A percentile compares a stretch with the other conserved stretches of the same genome.
Conservation (phyloP, 495 filamentous ascomycete species). For the Neurospora sp. region DNA sequence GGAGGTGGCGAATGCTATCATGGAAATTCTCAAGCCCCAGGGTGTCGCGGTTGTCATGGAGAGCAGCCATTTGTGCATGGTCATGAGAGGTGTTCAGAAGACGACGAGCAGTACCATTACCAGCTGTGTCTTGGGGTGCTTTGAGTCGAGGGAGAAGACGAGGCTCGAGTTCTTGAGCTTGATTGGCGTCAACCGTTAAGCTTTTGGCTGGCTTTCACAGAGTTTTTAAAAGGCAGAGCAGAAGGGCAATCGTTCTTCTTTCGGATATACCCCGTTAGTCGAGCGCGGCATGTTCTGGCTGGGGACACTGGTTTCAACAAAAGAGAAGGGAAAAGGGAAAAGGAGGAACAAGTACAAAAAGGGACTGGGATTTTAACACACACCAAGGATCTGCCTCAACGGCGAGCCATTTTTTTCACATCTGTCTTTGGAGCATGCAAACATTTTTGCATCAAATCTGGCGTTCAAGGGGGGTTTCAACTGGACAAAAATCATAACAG, state of each 20-base stretch:
- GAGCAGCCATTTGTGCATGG: slow-evolving; percentile 96
- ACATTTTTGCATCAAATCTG: neutral
- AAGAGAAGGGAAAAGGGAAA: neutral
- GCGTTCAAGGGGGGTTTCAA: neutral
- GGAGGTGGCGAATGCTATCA: slow-evolving; percentile 88
- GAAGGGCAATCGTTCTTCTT: neutral
- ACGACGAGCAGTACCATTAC: slow-evolving; percentile 78
- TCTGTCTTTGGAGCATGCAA: neutral
- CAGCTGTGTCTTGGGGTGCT: slow-evolving; percentile 91
- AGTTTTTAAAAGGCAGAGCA: slow-evolving; percentile 4
- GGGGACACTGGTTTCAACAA: neutral
- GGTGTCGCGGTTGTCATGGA: slow-evolving; percentile 98
- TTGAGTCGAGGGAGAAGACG: slow-evolving; percentile 85
- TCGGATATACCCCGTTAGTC: slow-evolving; percentile 1
- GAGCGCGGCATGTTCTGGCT: neutral
- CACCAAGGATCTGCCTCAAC: slow-evolving; percentile 6
- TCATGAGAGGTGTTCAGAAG: slow-evolving; percentile 91
- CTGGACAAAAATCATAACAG: slow-evolving; percentile 2
- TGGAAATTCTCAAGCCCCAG: slow-evolving; percentile 85
- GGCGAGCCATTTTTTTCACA: slow-evolving; percentile 5
- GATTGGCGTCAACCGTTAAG: slow-evolving; percentile 44
- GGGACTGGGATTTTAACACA: neutral
- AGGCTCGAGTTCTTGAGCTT: slow-evolving; percentile 88
- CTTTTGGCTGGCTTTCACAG: neutral
- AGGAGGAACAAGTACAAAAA: neutral